Conservation (phyloP, 768 basidiomycete genomes). For the Tricholomella constricta region DNA sequence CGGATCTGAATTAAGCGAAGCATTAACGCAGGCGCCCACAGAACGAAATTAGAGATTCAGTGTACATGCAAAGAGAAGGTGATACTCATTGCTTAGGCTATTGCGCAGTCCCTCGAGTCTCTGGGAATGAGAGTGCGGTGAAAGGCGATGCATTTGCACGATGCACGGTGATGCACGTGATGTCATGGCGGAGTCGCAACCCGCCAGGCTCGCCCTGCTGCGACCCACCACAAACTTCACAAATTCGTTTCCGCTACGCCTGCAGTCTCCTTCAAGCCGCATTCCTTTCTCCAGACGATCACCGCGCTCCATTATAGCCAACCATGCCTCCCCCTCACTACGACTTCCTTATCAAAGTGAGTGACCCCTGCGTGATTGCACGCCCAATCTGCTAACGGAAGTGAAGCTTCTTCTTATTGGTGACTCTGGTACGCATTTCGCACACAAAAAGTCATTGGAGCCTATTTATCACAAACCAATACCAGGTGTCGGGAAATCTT, state of each 20-base stretch:
- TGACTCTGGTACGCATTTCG: conserved; percentile 72
- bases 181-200: conserved; percentile 5
- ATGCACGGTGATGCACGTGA: conserved; percentile 3
- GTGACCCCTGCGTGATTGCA: conserved; percentile 9
- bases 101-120: neutral
- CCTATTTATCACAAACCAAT: conserved; percentile 5
- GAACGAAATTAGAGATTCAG: neutral
- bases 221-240: conserved; percentile 12
- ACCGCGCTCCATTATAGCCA: conserved; percentile 5
- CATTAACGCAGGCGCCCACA: neutral
- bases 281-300: neutral
- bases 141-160: no score
- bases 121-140: no score
- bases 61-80: no score
- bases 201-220: conserved; percentile 1
- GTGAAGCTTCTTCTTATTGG: conserved; percentile 89
- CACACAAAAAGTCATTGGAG: neutral
- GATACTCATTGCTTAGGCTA: no score
- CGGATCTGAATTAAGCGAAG: no score
- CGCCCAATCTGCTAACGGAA: neutral
- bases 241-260: conserved; percentile 6
- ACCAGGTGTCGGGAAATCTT: conserved; percentile 97
- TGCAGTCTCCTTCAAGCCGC: neutral
- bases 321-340: conserved; percentile 91
- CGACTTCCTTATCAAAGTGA: conserved; percentile 94